Base-by-base conservation (phyloP, 768 basidiomycete genomes). In the Pluteus cervinus region DNA sequence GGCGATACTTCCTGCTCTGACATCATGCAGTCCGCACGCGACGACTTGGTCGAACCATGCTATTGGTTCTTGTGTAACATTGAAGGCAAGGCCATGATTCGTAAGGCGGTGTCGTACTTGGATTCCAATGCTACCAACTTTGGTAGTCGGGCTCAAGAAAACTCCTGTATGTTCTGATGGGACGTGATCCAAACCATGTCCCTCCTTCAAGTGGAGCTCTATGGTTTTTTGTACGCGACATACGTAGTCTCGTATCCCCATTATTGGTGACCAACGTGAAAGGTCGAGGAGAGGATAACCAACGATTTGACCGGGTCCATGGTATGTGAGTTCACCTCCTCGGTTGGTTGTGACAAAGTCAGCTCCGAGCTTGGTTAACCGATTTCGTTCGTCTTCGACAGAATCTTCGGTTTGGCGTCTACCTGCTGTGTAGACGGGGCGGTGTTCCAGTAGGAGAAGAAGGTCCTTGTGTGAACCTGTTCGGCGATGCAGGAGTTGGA, bases 251-350 rank as follows among this genome's bases (percentile, higher is more conserved):
- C 84, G 78, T 18, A 81, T 77, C 39, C 79, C 69, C 55, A 76
- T 67, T 36, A 81, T 65, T 6, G 92, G 88, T 30, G 74, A 65
- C 49, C 83, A 78, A 23, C 81, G 79, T n/a, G 76, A 76, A 14
- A 98, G 73, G 63, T 98, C 94, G 35, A 97, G 68, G 36, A 98
- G 69, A 2, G 92, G 90, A 56, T 99, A 99, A 20, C 92, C 96
- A 11, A 97, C 86, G 50, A 99, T 69, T 61, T 99, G 96, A 5
- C 96, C 96, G 2, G 96, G 93, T 0, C 96, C 96, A 57, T 99
- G 96, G 59, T 89, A 99, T 2, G 96, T 99, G 40, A 91, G 73
- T 62, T 97, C 83, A 2, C 96, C 96, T 10, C 96, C 96, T 37
- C 96, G 71, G 37, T 76, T 71, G 2, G 91, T 79, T 16, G 76